These are phyloP conservation scores for rapeseed (Brassica napus) DNA, from an alignment of 345 rosid genomes.

Conservation along the genomic window DNA sequence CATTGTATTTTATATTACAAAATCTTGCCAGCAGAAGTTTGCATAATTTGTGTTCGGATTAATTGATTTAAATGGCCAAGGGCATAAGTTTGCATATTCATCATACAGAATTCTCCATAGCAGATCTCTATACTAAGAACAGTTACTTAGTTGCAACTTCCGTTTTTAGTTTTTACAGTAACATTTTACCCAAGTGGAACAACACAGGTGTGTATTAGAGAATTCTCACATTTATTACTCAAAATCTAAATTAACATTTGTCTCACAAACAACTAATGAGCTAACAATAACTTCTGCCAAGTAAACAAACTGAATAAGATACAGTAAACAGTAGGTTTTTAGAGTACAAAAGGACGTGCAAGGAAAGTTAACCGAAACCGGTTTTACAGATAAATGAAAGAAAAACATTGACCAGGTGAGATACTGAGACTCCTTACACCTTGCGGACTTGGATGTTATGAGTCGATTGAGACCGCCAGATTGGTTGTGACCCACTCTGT, in stretches of 20 bases:
- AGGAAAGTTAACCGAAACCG: constrained; percentile 3
- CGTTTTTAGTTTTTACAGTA: not conserved
- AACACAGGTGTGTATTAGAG: not conserved
- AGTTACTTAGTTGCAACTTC: not conserved
- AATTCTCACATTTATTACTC: constrained; percentile 14
- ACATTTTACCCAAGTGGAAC: not conserved
- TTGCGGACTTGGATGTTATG: constrained; percentile 95
- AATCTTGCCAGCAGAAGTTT: not conserved
- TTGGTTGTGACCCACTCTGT: constrained; percentile 91
- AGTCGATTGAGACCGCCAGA: constrained; percentile 94
- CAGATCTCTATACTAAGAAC: not conserved
- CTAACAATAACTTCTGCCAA: constrained; percentile 7
- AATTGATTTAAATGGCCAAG: not conserved
- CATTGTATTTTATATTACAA: not conserved
- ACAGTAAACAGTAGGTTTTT: constrained; percentile 21
- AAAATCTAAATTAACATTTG: constrained; percentile 10
- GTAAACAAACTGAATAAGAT: constrained; percentile 27
- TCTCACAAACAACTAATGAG: constrained; percentile 18
- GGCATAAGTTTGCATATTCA: not conserved
- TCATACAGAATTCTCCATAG: not conserved
- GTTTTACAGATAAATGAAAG: constrained; percentile 14
- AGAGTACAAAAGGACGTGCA: constrained; percentile 23
- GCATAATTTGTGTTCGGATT: not conserved
- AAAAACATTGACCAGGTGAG: constrained; percentile 13
- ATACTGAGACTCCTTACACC: constrained; percentile 45